Conservation (phyloP, 2,329 filamentous ascomycete genomes). For the Colletotrichum echinochloae region DNA sequence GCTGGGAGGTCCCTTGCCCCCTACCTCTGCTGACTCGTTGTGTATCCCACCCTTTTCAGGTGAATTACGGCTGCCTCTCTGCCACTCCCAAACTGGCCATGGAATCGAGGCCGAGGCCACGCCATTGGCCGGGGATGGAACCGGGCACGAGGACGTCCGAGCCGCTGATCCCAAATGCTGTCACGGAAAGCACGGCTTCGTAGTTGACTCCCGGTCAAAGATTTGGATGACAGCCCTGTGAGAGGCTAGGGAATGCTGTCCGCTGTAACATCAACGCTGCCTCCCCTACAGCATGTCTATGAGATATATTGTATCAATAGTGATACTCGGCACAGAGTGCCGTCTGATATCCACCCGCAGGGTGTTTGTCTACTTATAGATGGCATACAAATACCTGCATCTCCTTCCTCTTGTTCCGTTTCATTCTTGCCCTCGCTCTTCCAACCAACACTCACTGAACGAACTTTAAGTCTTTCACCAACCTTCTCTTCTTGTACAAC, state of each 20-base stretch:
- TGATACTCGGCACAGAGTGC: constrained; percentile 26
- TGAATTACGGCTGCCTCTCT: constrained; percentile 3
- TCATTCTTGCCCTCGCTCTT: constrained; percentile 17
- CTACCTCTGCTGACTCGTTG: constrained; percentile 15
- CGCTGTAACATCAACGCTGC: not conserved
- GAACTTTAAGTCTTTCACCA: constrained; percentile 30
- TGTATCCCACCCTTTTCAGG: constrained; percentile 1
- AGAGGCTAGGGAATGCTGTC: constrained; percentile 25
- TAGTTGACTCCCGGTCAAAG: constrained; percentile 20
- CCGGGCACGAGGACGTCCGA: constrained; percentile 27
- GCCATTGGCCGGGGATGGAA: constrained; percentile 27
- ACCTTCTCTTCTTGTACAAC: constrained; percentile 47
- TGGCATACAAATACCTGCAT: constrained; percentile 46
- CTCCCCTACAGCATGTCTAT: constrained; percentile 12
- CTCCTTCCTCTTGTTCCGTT: constrained; percentile 38
- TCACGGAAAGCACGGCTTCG: constrained; percentile 5
- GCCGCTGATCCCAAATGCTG: constrained; percentile 30
- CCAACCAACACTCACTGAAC: constrained; percentile 34
- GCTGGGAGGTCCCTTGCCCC: constrained; percentile 17
- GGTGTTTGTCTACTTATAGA: constrained; percentile 12
- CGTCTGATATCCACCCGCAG: not conserved
- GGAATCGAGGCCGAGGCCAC: constrained; percentile 19
- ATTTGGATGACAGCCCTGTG: constrained; percentile 32
- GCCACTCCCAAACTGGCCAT: not conserved
- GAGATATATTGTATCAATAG: constrained; percentile 36